phyloP scores from a whole-genome alignment of 1,139 yeast genomes.

The Yamadazyma dushanensis region DNA sequence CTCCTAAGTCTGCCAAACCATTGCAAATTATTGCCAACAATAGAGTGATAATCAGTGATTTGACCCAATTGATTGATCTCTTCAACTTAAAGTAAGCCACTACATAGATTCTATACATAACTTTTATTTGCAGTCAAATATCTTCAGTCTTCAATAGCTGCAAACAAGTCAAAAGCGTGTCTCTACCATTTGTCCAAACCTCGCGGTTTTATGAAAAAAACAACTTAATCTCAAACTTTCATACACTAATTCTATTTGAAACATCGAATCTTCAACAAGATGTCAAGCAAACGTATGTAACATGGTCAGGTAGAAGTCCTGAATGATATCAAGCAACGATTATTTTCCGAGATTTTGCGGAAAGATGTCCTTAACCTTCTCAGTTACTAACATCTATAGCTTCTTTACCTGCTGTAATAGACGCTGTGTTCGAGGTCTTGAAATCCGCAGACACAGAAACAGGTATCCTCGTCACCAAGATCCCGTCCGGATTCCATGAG shows the following conservation, averaged over 20 bases:
- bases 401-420: constrained; percentile 8
- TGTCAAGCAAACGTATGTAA: constrained; percentile 1
- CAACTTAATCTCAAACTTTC: not conserved
- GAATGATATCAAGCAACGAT: too few relatives aligned
- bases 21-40: constrained; percentile 34
- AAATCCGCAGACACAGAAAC: constrained; percentile 31
- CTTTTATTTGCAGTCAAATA: too few relatives aligned
- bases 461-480: constrained; percentile 33
- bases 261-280: not conserved
- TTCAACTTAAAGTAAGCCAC: not conserved
- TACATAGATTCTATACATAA: not conserved
- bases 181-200: not conserved
- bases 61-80: constrained; percentile 21
- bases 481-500: constrained; percentile 52
- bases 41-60: constrained; percentile 31
- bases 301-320: not conserved
- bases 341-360: not conserved
- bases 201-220: not conserved
- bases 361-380: too few relatives aligned
- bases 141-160: too few relatives aligned
- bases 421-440: constrained; percentile 12
- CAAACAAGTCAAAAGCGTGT: not conserved
- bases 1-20: constrained; percentile 7
- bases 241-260: not conserved
- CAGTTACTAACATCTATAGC: constrained; percentile 1